Conservation (phyloP, 2,329 filamentous ascomycete genomes). For the Delphinella strobiligena region DNA sequence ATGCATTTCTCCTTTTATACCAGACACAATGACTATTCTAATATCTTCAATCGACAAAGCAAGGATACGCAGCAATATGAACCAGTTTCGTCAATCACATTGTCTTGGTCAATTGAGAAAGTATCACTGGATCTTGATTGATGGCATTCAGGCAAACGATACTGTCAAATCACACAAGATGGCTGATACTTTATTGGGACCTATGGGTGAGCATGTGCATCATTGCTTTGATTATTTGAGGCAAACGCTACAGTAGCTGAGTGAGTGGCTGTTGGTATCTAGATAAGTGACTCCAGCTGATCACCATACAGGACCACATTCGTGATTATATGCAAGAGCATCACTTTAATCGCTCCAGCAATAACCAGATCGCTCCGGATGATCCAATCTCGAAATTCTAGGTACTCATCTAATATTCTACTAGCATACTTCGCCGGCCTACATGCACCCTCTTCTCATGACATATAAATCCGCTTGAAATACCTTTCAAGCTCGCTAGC, state of each 20-base stretch:
- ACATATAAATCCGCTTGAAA: constrained; percentile 1
- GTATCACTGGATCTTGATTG: constrained; percentile 16
- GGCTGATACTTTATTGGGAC: constrained; percentile 9
- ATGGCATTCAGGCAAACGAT: constrained; percentile 12
- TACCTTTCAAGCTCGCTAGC: constrained; percentile 8
- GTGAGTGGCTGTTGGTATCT: not conserved
- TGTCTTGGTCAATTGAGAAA: constrained; percentile 21
- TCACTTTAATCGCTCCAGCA: constrained; percentile 7
- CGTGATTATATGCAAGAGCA: constrained; percentile 8
- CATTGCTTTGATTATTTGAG: constrained; percentile 21
- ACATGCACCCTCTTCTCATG: not conserved
- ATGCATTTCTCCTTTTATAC: too few relatives aligned
- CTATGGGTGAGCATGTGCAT: constrained; percentile 14
- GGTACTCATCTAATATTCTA: not conserved
- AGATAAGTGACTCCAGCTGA: not conserved
- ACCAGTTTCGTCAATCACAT: constrained; percentile 26
- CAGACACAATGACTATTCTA: too few relatives aligned
- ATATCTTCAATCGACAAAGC: too few relatives aligned
- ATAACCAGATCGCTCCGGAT: constrained; percentile 8
- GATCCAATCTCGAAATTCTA: constrained; percentile 1
- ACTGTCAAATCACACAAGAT: constrained; percentile 12
- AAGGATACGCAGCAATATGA: too few relatives aligned
- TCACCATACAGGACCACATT: constrained; percentile 6
- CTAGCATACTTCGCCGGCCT: not conserved
- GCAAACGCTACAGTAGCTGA: constrained; percentile 15